Base-by-base conservation (phyloP, 345 rosid species). In the Populus tremula region DNA sequence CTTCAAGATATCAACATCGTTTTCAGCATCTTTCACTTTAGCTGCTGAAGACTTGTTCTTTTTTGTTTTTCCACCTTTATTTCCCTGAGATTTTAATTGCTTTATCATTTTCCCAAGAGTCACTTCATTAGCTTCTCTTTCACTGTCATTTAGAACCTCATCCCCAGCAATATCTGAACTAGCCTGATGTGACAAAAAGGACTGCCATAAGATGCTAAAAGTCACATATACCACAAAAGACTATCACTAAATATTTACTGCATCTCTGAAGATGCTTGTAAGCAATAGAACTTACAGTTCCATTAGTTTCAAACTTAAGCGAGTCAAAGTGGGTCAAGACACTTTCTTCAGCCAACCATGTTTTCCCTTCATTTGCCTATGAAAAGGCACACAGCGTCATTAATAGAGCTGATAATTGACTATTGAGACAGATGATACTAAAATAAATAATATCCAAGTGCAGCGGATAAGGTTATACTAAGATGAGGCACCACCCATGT, bases 341-440 rank as follows among this genome's bases (percentile, higher is more conserved):
- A 83, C 83, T 87, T 84, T 88, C 96, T 79, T 92, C 98, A 80
- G 90, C 92, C 83, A 96, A 78, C 99, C 99, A 96, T 61, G 93
- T 86, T 75, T 83, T 69, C 77, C 90, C 85, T 84, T 87, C 89
- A 74, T 70, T 84, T 73, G 78, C 93, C 97, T 93, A 85, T 73
- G 73, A 78, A 71, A 85, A 81, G 29, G 72, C 71, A 83, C 73
- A 64, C 53, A 74, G 70, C 4, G 36, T 49, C 11, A 50, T 65
- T 64, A 82, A 78, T n/a, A 62, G 21, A 68, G 41, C 67, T 18
- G 45, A 29, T 49, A 76, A 23, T 18, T 41, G 72, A 31, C 70
- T 43, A 31, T 8, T 9, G 64, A 63, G 8, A 59, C 23, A 27
- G 50, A 45, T 33, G 35, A 29, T 18, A 27, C 20, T 31, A 74